Evolutionary conservation across 163 green algal genomes (phyloP).

Genomic region (Volvox carteri): DNA sequence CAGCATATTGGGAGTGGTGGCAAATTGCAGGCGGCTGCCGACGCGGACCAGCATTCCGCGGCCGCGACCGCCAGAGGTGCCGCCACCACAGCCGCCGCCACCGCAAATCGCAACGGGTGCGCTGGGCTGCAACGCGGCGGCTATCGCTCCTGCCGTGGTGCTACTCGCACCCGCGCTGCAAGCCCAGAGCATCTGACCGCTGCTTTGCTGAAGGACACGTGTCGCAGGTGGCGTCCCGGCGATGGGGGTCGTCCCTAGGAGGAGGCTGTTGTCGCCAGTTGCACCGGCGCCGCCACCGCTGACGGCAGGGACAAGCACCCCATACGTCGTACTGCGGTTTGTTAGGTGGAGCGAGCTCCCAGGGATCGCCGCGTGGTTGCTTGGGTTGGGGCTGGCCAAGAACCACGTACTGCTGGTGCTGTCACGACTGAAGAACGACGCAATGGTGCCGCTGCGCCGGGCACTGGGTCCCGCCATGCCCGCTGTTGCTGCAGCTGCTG

Average conservation of each 20-base stretch:
- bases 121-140: not conserved
- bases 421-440: not conserved
- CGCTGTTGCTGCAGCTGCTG: not conserved
- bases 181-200: not conserved
- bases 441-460: not conserved
- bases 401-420: constrained; percentile 7
- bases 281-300: not conserved
- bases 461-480: not conserved
- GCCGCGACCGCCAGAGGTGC: not conserved
- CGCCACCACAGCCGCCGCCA: not conserved
- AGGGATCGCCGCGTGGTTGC: not conserved
- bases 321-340: not conserved
- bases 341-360: not conserved
- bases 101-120: not conserved
- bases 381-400: constrained; percentile 7
- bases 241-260: not conserved
- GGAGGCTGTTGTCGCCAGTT: not conserved
- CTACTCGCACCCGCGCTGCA: not conserved
- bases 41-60: not conserved
- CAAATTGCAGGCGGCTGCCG: constrained; percentile 26
- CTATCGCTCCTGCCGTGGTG: not conserved
- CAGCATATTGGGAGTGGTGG: not conserved
- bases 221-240: not conserved
- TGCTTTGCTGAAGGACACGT: not conserved
- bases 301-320: not conserved